A percentile compares a stretch with the other conserved stretches of the same genome.
Conservation (phyloP, 2,329 filamentous ascomycete species). For the Colletotrichum salicis region DNA sequence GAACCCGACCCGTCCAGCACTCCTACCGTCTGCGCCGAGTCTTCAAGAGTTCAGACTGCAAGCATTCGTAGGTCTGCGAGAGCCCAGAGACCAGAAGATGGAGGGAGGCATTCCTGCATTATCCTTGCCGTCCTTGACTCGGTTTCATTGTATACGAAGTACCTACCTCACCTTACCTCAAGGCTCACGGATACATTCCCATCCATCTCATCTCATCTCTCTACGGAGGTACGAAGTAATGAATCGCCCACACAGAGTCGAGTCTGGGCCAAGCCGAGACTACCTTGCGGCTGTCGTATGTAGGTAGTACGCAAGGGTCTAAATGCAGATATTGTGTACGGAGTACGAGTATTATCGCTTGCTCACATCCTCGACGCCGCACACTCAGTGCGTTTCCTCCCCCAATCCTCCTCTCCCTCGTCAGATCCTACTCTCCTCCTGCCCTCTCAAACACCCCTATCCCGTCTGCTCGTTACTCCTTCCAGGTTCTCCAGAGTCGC, state of each 20-base stretch:
- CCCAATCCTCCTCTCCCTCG: not conserved
- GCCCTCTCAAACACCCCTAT: not conserved
- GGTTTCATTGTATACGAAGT: not conserved
- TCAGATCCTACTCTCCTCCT: not conserved
- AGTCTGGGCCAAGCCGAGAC: not conserved
- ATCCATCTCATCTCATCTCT: not conserved
- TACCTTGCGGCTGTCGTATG: not conserved
- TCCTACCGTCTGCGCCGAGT: not conserved
- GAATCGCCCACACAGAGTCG: not conserved
- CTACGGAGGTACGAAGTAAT: not conserved
- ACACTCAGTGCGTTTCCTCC: constrained; percentile 23
- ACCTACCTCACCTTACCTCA: no score
- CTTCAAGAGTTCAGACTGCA: no score
- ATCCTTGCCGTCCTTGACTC: not conserved
- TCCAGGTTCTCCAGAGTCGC: constrained; percentile 5
- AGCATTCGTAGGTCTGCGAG: not conserved
- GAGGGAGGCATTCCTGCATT: not conserved
- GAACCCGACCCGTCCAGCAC: constrained; percentile 10
- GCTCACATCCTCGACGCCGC: constrained; percentile 8
- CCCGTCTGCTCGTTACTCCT: not conserved
- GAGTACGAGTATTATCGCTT: not conserved
- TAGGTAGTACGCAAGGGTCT: constrained; percentile 18
- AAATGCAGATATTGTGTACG: constrained; percentile 3
- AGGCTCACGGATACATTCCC: no score
- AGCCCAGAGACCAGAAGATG: not conserved